Evolutionary conservation across 2,329 filamentous ascomycete species (phyloP), one percentile per base, ranked within the genome.

Genomic region (Sclerotinia minor): DNA sequence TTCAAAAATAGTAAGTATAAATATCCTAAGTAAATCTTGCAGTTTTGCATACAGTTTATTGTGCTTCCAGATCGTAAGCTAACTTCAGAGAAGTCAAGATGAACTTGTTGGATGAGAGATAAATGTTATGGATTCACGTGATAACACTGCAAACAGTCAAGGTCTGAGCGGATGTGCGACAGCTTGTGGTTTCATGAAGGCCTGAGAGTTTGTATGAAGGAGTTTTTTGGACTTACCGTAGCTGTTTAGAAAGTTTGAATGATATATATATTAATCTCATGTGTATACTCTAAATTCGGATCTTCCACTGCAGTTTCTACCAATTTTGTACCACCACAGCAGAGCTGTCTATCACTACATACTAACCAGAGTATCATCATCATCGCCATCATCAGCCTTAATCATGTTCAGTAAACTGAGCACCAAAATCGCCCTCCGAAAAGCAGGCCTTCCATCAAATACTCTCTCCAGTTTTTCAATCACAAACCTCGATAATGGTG

Each of bases 351-450:
- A 41, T 29, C 57, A 59, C 19, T n/a, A 21, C 6, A 59, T 19
- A 17, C 17, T 29, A 47, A 32, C 13, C 44, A 9, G 21, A 49
- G 13, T 29, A 32, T 9, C 44, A 11, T 24, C 32, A 38, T 26
- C n/a, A 32, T 9, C 44, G 6, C 19, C 32, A 38, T 26, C n/a
- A 61, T 29, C 57, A 35, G 53, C 29, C 8, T 52, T 29, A 26
- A 64, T 67, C 7, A 77, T 76, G 75, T 74, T 77, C 66, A 65
- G 72, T 32, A 76, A 75, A 72, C 68, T 77, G 45, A 75, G 72
- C 21, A 76, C 75, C 35, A 76, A 74, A 58, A 72, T 77, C 59
- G 75, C 75, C 3, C 72, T 77, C 35, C 71, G 72, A n/a, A 76
- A 76, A 68, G 74, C 72, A 17, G 75, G 75, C 6, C 71, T 77